Percentiles rank a stretch among this genome's conserved stretches.
phyloP scores from a whole-genome alignment of 495 filamentous ascomycete genomes.

The Penicillium alfredii region DNA sequence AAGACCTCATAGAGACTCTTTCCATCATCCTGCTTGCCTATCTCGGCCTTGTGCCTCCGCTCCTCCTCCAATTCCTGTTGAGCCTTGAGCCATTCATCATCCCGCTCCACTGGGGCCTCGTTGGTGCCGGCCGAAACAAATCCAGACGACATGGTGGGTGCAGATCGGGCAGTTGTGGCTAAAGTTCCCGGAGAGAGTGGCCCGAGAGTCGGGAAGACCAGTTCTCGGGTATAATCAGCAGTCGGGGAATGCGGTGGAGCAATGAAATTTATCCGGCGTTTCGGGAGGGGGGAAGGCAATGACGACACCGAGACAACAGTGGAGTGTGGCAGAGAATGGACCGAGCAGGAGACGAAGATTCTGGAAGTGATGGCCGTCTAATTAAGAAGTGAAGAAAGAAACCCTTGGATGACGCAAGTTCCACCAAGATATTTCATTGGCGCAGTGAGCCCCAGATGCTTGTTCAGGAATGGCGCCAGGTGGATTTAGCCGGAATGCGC shows the following conservation, averaged over 20 bases:
- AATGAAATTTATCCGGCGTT: slow-evolving; percentile 15
- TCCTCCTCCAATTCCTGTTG: slow-evolving; percentile 71
- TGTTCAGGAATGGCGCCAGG: too few species aligned
- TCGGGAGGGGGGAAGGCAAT: too few species aligned
- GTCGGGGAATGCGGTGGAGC: slow-evolving; percentile 6
- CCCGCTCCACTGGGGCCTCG: slow-evolving; percentile 52
- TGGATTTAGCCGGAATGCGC: slow-evolving; percentile 22
- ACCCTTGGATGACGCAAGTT: too few species aligned
- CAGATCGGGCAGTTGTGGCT: slow-evolving; percentile 4
- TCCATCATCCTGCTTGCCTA: slow-evolving; percentile 51
- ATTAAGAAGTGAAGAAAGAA: too few species aligned
- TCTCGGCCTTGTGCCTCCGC: slow-evolving; percentile 52
- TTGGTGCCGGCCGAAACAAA: slow-evolving; percentile 85
- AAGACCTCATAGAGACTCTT: slow-evolving; percentile 81
- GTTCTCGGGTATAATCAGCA: slow-evolving; percentile 22
- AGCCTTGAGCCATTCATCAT: slow-evolving; percentile 71
- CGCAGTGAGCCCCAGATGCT: too few species aligned
- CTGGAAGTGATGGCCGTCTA: too few species aligned
- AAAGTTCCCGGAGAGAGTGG: background rate
- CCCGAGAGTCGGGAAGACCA: slow-evolving; percentile 1
- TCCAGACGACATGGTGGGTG: slow-evolving; percentile 63
- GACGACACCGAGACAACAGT: too few species aligned
- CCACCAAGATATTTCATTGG: too few species aligned
- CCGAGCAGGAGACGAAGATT: too few species aligned
- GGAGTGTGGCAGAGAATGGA: too few species aligned